phyloP scores from a whole-genome alignment of 768 basidiomycete genomes.

The Agaricus subrufescens region DNA sequence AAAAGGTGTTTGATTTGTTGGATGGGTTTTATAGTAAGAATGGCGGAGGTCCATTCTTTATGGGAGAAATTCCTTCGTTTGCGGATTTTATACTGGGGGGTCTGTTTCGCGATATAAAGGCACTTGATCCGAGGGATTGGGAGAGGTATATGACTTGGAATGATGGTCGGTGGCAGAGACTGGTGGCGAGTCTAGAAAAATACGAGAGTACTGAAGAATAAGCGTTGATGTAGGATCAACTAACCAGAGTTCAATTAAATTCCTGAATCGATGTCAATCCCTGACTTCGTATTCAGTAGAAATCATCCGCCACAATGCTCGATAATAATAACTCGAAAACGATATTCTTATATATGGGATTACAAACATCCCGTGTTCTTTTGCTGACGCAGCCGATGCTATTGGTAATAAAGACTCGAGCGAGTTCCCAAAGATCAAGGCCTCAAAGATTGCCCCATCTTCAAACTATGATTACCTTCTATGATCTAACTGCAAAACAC shows the following conservation, averaged over 20 bases:
- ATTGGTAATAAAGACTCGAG: too few relatives aligned
- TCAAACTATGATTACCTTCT: conserved; percentile 24
- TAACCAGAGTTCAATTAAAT: too few relatives aligned
- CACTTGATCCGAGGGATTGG: conserved; percentile 29
- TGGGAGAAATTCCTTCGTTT: conserved; percentile 32
- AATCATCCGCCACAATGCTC: too few relatives aligned
- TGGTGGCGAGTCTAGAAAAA: conserved; percentile 8
- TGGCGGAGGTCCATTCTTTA: conserved; percentile 25
- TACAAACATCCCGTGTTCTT: too few relatives aligned
- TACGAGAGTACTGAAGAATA: conserved; percentile 6
- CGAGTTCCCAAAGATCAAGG: too few relatives aligned
- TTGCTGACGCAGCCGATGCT: too few relatives aligned
- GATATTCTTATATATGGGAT: too few relatives aligned
- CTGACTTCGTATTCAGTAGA: too few relatives aligned
- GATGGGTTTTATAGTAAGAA: conserved; percentile 25
- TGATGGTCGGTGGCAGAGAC: conserved; percentile 33
- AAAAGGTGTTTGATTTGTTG: conserved; percentile 24
- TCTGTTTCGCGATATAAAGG: conserved; percentile 25
- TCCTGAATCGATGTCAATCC: too few relatives aligned
- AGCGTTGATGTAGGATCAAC: too few relatives aligned
- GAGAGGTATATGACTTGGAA: conserved; percentile 32
- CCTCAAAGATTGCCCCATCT: too few relatives aligned
- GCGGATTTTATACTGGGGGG: conserved; percentile 35
- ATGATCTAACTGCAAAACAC: conserved; percentile 27
- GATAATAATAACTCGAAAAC: too few relatives aligned